These are phyloP conservation scores for Podospora sp. DNA, from an alignment of 495 filamentous ascomycete genomes.

Conservation along the genomic window DNA sequence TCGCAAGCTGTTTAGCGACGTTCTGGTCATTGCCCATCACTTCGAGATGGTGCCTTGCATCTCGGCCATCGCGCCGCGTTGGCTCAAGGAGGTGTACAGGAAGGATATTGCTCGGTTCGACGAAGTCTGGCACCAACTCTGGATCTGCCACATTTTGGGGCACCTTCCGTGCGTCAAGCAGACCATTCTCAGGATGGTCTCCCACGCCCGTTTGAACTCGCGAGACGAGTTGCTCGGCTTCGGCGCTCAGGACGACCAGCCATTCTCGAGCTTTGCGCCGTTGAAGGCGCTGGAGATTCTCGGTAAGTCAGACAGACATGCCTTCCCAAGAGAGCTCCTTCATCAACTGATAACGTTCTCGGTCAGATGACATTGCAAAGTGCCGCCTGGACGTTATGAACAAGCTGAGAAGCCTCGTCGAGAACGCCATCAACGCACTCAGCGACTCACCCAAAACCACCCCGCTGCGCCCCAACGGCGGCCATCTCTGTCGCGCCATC, in stretches of 20 bases:
- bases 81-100: not conserved
- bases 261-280: not conserved
- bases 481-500: not conserved
- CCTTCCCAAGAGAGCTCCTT: not conserved
- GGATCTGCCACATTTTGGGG: conserved; percentile 15
- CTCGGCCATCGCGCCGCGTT: not conserved
- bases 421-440: not conserved
- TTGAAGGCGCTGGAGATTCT: not conserved
- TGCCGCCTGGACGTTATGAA: not conserved
- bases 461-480: not conserved
- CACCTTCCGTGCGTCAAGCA: conserved; percentile 20
- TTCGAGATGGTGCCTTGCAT: conserved; percentile 17
- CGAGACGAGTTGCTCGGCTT: conserved; percentile 8
- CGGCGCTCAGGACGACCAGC: not conserved
- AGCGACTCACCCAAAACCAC: not conserved
- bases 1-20: conserved; percentile 9
- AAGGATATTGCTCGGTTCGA: not conserved
- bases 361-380: not conserved
- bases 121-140: conserved; percentile 6
- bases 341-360: not conserved
- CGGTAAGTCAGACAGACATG: not conserved
- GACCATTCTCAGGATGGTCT: conserved; percentile 16
- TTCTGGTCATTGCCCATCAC: conserved; percentile 12
- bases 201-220: not conserved
- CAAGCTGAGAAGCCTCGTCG: not conserved